A percentile compares a stretch with the other conserved stretches of the same genome.
Conservation (phyloP, 441 rosid species). For the Gossypium davidsonii region DNA sequence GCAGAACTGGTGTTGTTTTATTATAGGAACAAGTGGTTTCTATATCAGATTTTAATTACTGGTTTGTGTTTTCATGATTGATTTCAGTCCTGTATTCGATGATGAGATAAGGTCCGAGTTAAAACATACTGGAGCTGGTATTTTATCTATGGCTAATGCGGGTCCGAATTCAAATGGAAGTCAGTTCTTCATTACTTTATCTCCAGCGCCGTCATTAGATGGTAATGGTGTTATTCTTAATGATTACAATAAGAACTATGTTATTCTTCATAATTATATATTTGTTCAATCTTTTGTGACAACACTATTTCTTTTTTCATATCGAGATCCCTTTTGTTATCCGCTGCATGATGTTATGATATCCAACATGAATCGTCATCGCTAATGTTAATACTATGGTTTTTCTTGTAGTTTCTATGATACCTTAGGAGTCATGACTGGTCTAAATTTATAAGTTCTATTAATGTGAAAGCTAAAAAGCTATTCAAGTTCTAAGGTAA, state of each 20-base stretch:
- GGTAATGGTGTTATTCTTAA: constrained; percentile 34
- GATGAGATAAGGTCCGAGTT: constrained; percentile 80
- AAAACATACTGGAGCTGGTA: constrained; percentile 96
- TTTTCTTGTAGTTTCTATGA: neutral
- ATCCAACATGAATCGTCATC: neutral
- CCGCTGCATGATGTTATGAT: neutral
- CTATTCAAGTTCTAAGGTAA: neutral
- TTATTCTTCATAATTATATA: neutral
- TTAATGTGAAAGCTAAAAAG: neutral
- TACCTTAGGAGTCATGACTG: neutral
- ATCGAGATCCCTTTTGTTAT: neutral
- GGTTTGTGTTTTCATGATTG: neutral
- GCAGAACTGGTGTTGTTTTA: neutral
- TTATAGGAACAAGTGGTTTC: neutral
- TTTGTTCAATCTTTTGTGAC: neutral
- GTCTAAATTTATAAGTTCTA: neutral
- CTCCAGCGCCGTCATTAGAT: constrained; percentile 79
- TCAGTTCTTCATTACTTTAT: constrained; percentile 86
- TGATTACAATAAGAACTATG: neutral
- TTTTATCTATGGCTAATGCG: constrained; percentile 94
- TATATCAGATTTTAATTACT: neutral
- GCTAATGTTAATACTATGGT: neutral
- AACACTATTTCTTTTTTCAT: neutral
- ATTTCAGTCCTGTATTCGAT: constrained; percentile 60
- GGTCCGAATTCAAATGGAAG: constrained; percentile 93